Base-by-base conservation (phyloP, 805 yeast genomes). In the Isabelozyma rhagii region DNA sequence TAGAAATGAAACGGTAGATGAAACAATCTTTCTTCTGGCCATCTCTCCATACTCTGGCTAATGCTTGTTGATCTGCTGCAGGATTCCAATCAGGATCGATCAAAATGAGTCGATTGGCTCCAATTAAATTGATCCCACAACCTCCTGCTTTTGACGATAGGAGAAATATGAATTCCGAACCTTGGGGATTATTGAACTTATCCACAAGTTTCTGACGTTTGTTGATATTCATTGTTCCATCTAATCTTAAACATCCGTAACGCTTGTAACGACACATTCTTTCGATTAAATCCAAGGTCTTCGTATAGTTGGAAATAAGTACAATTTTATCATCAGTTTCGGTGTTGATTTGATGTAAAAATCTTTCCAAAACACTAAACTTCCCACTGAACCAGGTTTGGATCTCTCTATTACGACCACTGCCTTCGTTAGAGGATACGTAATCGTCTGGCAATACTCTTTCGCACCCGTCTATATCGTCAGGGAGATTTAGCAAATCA, bases 41-140 rank as follows among this genome's bases (percentile, higher is more conserved):
- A 70, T 94, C 99, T 77, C 99, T 84, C 98, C 98, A 94, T 5
- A 94, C 97, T 67, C 99, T 81, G 0, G 98, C 98, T 53, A 94
- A 75, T 0, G 98, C 98, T 69, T 93, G 99, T 65, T 94, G 98
- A 63, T 93, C 99, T 1, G 97, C 86, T 0, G 99, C 98, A 0
- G 99, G 99, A 61, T 93, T 93, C 99, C 99, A 94, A 65, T 94
- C 99, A 0, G 85, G 85, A 64, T 94, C 99, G 62, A 94, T 75
- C 44, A 94, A 72, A 17, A 94, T 82, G 53, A 94, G 74, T 54
- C 99, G 78, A 57, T 94, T 94, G 2, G 98, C 99, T 10, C 99
- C 99, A 60, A 94, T 93, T 59, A 94, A 78, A 65, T 94, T 94
- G 60, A 94, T 89, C 69, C 99, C 99, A 75, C 99, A 94, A 1